These are phyloP conservation scores for Trichomonas vaginalis DNA, from an alignment of 208 protist species.

Conservation along the genomic window DNA sequence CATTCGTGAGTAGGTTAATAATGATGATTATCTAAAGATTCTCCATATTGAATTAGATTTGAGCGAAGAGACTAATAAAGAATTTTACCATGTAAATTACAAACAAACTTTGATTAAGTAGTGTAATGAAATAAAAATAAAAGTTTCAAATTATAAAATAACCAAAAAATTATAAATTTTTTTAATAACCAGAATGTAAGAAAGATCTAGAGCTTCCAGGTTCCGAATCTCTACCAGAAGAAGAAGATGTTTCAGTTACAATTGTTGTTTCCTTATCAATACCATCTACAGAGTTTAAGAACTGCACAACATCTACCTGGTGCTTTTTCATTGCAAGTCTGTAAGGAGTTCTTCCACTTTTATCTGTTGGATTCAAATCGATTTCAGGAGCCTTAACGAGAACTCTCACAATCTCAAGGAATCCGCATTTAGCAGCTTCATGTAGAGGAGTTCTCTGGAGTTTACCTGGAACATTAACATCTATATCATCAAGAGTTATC, in stretches of 20 bases:
- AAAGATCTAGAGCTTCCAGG: background rate
- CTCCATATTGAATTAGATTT: too few relatives aligned
- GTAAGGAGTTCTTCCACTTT: background rate
- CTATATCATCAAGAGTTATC: background rate
- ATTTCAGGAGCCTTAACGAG: background rate
- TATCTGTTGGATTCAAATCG: background rate
- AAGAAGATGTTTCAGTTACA: background rate
- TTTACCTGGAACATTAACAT: background rate
- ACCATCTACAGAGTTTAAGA: background rate
- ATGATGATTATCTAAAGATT: too few relatives aligned
- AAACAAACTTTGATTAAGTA: too few relatives aligned
- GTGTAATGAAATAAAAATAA: too few relatives aligned
- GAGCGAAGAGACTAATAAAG: too few relatives aligned
- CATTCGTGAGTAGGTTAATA: too few relatives aligned
- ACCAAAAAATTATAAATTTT: too few relatives aligned
- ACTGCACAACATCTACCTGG: background rate
- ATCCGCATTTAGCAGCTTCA: too few relatives aligned
- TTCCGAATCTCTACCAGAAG: background rate
- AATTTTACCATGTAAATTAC: too few relatives aligned
- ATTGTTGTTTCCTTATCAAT: background rate
- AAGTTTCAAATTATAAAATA: too few relatives aligned
- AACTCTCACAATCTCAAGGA: background rate
- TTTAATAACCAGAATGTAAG: background rate
- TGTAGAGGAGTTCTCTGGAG: background rate
- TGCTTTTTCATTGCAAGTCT: background rate